These are phyloP conservation scores for Trichosanthes truncata DNA, from an alignment of 306 rosid species.

Conservation along the genomic window DNA sequence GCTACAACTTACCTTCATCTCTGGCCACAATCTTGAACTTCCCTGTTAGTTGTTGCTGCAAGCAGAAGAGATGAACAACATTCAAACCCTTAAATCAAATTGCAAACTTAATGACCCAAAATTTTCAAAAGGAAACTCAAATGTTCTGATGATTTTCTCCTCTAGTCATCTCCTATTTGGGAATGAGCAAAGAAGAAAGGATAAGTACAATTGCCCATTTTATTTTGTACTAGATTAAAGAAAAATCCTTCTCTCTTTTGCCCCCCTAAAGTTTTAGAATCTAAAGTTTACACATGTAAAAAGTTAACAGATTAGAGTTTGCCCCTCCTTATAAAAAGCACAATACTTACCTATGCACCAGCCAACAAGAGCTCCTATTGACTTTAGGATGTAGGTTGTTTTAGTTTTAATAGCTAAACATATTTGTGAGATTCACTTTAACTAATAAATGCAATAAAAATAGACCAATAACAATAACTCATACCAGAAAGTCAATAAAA, in stretches of 20 bases:
- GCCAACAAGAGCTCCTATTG: not conserved
- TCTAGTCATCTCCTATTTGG: not conserved
- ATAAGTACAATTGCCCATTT: not conserved
- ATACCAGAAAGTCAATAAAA: too few relatives aligned
- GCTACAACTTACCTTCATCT: constrained; percentile 19
- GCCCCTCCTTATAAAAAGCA: too few relatives aligned
- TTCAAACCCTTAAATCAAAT: not conserved
- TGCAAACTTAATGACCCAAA: not conserved
- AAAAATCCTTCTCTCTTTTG: too few relatives aligned
- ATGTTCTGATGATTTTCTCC: not conserved
- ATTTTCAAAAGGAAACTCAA: not conserved
- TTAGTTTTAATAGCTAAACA: too few relatives aligned
- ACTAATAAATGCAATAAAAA: not conserved
- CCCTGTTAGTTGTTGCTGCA: constrained; percentile 86
- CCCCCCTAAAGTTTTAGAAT: too few relatives aligned
- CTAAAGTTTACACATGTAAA: too few relatives aligned
- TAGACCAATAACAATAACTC: too few relatives aligned
- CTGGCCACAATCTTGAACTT: constrained; percentile 77
- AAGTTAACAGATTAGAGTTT: too few relatives aligned
- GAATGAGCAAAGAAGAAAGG: not conserved
- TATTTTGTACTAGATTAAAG: too few relatives aligned
- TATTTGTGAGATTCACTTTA: not conserved
- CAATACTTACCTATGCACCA: too few relatives aligned
- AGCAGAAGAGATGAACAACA: not conserved
- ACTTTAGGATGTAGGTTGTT: too few relatives aligned